phyloP scores from a whole-genome alignment of 768 basidiomycete species.

The Phylloporus sp. region DNA sequence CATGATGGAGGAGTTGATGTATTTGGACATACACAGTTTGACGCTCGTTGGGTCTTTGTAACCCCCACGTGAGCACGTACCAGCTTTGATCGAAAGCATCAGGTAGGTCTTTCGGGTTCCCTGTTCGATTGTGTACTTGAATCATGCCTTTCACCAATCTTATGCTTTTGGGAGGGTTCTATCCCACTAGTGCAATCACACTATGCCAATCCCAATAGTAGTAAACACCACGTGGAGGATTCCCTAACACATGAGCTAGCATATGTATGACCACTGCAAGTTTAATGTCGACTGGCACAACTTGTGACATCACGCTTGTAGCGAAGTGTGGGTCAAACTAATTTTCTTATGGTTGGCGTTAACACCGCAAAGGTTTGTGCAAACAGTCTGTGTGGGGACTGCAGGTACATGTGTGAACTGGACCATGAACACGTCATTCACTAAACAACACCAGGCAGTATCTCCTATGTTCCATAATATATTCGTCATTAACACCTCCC shows the following conservation, averaged over 20 bases:
- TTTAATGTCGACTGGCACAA: constrained; percentile 94
- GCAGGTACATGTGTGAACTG: constrained; percentile 79
- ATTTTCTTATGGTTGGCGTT: background rate
- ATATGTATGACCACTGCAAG: constrained; percentile 92
- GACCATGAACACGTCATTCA: constrained; percentile 73
- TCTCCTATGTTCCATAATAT: constrained; percentile 10
- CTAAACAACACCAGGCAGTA: constrained; percentile 89
- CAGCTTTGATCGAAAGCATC: too few species aligned
- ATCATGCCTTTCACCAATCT: too few species aligned
- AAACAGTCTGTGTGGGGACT: constrained; percentile 91
- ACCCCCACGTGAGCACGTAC: too few species aligned
- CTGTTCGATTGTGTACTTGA: too few species aligned
- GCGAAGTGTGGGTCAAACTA: constrained; percentile 62
- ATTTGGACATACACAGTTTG: too few species aligned
- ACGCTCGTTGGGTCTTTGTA: too few species aligned
- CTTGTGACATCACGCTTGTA: constrained; percentile 92
- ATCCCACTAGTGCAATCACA: constrained; percentile 72
- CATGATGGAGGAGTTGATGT: too few species aligned
- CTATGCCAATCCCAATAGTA: constrained; percentile 83
- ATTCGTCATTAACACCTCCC: constrained; percentile 8
- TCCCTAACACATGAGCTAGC: constrained; percentile 91
- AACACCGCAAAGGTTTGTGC: constrained; percentile 76
- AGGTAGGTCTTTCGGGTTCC: too few species aligned
- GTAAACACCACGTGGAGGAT: constrained; percentile 86
- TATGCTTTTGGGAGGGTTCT: constrained; percentile 78